These are phyloP conservation scores for Termitomyces sp. DNA, from an alignment of 768 basidiomycete genomes.

Conservation along the genomic window DNA sequence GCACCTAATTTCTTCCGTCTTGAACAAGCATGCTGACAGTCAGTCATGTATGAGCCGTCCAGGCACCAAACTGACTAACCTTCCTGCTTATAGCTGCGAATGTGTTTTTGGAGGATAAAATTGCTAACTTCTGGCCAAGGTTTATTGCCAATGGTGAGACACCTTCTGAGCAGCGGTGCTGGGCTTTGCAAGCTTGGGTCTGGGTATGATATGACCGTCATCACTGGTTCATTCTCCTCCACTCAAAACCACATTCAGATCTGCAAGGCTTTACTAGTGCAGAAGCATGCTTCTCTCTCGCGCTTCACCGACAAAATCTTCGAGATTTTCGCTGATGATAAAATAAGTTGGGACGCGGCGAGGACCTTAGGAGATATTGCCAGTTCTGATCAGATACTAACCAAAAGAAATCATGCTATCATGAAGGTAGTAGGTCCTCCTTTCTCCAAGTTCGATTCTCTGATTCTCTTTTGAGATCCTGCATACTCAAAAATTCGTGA, in stretches of 20 bases:
- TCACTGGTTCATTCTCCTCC: background rate
- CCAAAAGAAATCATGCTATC: conserved; percentile 73
- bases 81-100: conserved; percentile 33
- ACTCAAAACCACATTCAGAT: conserved; percentile 39
- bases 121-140: conserved; percentile 43
- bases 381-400: conserved; percentile 55
- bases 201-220: conserved; percentile 45
- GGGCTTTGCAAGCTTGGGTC: conserved; percentile 56
- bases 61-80: background rate
- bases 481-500: conserved; percentile 73
- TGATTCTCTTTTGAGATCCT: conserved; percentile 46
- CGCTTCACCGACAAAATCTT: conserved; percentile 62
- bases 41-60: conserved; percentile 12
- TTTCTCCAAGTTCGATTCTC: background rate
- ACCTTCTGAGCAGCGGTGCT: conserved; percentile 34
- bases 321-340: conserved; percentile 59
- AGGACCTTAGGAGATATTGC: conserved; percentile 66
- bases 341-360: conserved; percentile 69
- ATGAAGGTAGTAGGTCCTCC: conserved; percentile 54
- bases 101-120: conserved; percentile 35
- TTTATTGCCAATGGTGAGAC: conserved; percentile 33
- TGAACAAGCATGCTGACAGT: conserved; percentile 80
- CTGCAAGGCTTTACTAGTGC: conserved; percentile 72
- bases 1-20: conserved; percentile 56
- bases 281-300: conserved; percentile 56